Evolutionary conservation across 768 basidiomycete genomes (phyloP), one percentile per base, ranked within the genome.

Genomic region (Pleurotus salmoneostramineus): DNA sequence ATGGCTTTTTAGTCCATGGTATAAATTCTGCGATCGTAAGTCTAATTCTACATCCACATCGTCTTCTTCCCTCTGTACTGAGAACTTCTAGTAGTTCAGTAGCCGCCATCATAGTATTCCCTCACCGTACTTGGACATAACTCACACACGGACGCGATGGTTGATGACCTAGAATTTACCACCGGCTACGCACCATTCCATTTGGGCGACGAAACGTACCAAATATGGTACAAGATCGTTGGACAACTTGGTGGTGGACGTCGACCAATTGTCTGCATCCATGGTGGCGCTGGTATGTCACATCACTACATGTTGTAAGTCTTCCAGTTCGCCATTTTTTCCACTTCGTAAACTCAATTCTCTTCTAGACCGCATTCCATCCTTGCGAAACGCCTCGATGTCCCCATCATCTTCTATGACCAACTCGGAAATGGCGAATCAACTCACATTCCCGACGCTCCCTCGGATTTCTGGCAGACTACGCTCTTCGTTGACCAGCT

Each of bases 361-460:
- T 27, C 21, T 3, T 27, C 21, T 27, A 56, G 59, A 3, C 60
- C 65, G 7, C 62, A 70, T 55, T 45, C 60, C 34, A 79, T 78
- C 47, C 37, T 40, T n/a, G 37, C 37, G n/a, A 10, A 8, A n/a
- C 37, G 37, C 37, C 37, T 40, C n/a, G 3, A 40, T n/a, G n/a
- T 40, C 8, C 81, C 82, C 12, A 71, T 84, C 62, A 63, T 86
- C 43, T 62, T 83, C 47, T 84, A 85, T 66, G 81, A 83, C 63
- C 84, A 85, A 62, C 58, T 85, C 46, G 83, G 83, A 6, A 74
- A 67, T 56, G 82, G 81, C 15, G 66, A 68, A 17, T 85, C 83
- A 10, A 82, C 82, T 6, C 81, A 83, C 61, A 70, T 83, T 15
- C 76, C 66, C 6, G 79, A 83, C 58, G 83, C 79, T 60, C 71